A percentile compares a stretch with the other conserved stretches of the same genome.
These are phyloP conservation scores for Botryotinia narcissicola DNA, from an alignment of 2,329 filamentous ascomycete species.

Conservation along the genomic window DNA sequence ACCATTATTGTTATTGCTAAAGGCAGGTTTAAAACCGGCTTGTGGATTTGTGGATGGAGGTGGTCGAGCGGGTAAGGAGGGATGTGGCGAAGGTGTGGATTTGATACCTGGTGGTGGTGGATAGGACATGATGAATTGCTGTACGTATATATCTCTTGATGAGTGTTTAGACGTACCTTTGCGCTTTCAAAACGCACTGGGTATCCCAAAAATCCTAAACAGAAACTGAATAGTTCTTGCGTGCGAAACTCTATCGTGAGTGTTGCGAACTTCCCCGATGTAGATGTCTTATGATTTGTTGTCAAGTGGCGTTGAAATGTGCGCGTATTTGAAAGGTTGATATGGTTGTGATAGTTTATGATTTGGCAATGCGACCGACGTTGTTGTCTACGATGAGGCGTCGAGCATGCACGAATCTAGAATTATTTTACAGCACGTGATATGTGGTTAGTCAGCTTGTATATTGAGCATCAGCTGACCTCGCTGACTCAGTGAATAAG, in stretches of 20 bases:
- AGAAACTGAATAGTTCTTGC: background rate
- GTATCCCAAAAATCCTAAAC: slow-evolving; percentile 6
- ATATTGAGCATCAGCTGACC: background rate
- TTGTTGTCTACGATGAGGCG: background rate
- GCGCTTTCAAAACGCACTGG: slow-evolving; percentile 33
- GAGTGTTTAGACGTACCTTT: slow-evolving; percentile 41
- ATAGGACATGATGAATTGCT: slow-evolving; percentile 75
- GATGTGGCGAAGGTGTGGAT: slow-evolving; percentile 46
- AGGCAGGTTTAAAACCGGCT: slow-evolving; percentile 32
- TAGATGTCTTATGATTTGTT: background rate
- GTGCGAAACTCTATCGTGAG: background rate
- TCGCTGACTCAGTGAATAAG: background rate
- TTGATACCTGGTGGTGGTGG: slow-evolving; percentile 77
- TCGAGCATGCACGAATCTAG: background rate
- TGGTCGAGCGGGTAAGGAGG: slow-evolving; percentile 75
- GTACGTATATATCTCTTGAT: slow-evolving; percentile 34
- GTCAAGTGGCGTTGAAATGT: background rate
- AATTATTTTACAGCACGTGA: slow-evolving; percentile 2
- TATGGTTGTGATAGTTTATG: background rate
- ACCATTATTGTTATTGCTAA: slow-evolving; percentile 26
- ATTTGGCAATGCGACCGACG: background rate
- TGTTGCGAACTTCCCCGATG: background rate
- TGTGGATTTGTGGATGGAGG: slow-evolving; percentile 51
- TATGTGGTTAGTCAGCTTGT: background rate
- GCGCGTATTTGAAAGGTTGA: background rate